Conservation (phyloP, 176 grass and related monocot species). For the Juncus inflexus region DNA sequence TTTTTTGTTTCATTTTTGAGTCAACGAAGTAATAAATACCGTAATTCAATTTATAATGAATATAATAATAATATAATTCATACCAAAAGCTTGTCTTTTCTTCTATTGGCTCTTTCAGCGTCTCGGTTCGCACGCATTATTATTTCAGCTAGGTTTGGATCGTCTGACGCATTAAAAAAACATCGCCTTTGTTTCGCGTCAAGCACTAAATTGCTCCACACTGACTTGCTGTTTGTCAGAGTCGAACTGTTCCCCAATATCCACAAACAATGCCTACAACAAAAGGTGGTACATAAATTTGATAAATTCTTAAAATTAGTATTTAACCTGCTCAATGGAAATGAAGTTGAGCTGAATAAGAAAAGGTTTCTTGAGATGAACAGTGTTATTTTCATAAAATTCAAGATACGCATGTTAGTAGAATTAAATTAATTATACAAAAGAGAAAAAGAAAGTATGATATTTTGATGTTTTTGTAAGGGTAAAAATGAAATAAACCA, state of each 20-base stretch:
- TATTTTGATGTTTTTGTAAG: background rate
- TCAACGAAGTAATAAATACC: background rate
- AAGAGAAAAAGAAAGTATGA: background rate
- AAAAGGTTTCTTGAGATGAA: too few species aligned
- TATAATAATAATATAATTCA: background rate
- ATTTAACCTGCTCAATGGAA: background rate
- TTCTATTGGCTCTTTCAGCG: conserved; percentile 21
- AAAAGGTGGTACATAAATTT: background rate
- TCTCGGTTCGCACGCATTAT: conserved; percentile 33
- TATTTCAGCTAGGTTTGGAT: conserved; percentile 26
- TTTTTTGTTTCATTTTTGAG: too few species aligned
- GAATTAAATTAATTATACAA: background rate
- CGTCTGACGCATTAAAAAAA: conserved; percentile 32
- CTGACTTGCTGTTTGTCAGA: conserved; percentile 32
- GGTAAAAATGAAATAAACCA: background rate
- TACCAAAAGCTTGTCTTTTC: background rate
- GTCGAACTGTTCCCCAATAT: conserved; percentile 49
- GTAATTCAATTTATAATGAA: background rate
- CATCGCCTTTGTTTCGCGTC: conserved; percentile 47
- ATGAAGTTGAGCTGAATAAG: background rate
- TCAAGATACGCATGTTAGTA: background rate
- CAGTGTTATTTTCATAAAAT: conserved; percentile 5
- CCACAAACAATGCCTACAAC: conserved; percentile 57
- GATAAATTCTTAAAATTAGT: background rate
- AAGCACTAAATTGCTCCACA: conserved; percentile 41